Base-by-base conservation (phyloP, 2,329 filamentous ascomycete genomes). In the Beauveria brongniartii region DNA sequence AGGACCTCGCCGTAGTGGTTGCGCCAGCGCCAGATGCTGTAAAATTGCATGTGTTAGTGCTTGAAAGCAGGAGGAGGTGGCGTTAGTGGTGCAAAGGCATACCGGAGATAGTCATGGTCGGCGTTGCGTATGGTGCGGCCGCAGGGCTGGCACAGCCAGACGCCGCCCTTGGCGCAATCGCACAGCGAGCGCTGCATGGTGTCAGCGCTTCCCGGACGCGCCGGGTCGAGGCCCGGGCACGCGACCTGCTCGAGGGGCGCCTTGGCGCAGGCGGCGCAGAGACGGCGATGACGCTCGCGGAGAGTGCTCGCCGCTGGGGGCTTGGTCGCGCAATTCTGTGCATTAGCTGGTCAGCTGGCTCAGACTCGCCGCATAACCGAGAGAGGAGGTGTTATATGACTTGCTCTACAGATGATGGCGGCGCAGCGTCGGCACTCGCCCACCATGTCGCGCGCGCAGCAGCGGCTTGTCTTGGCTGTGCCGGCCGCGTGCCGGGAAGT, bases 361-460 rank as follows among this genome's bases (percentile, higher is more conserved):
- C 5, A 16, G 5, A 37, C 34, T 37, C 5, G 12, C 34, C 34
- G 34, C 34, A 16, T 37, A 37, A 6, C 5, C 34, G 5, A 6
- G 34, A 16, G 34, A 37, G 14, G 34, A 16, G 12, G 30, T 3
- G 12, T 16, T 24, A 18, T 20, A 22, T 34, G 40, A 50, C 83
- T 72, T 82, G 95, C 92, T 75, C 93, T 84, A 73, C 93, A 97
- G 60, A 96, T 85, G 28, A 92, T 81, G 30, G 77, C 85, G 44
- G 82, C 83, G 72, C 93, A 97, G 64, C 87, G 83, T 60, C 91
- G 84, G 73, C 93, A 97, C 66, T 89, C 87, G 47, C 81, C 83
- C 5, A 97, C 93, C 83, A 96, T 83, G 72, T 97, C 93, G 63
- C 91, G 82, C 24, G 93, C 93, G 71, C 93, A 97, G 71, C 93